Evolutionary conservation across 306 rosid genomes (phyloP).

Genomic region (Prunus campanulata): DNA sequence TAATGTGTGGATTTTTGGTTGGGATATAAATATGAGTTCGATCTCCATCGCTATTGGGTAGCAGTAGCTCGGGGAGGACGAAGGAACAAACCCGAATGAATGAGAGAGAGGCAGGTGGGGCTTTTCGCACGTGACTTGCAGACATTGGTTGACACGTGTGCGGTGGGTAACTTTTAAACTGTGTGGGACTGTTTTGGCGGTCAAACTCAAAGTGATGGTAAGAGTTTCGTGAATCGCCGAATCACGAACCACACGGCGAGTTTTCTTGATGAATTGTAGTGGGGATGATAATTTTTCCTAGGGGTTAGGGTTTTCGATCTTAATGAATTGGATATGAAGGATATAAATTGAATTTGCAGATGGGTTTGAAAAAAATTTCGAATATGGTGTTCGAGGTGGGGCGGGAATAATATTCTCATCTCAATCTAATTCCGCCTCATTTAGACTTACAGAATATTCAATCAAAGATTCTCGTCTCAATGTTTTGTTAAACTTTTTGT

Average conservation of each 20-base stretch:
- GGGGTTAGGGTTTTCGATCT: too few relatives aligned
- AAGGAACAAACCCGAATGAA: not conserved
- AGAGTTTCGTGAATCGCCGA: not conserved
- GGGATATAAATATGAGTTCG: not conserved
- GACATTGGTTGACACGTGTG: conserved; percentile 29
- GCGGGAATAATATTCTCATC: too few relatives aligned
- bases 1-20: not conserved
- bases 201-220: not conserved
- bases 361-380: accelerated
- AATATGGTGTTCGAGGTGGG: too few relatives aligned
- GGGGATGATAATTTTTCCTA: too few relatives aligned
- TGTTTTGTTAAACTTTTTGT: too few relatives aligned
- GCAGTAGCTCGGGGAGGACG: not conserved
- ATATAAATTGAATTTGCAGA: too few relatives aligned
- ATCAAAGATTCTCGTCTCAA: too few relatives aligned
- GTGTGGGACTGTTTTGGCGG: not conserved
- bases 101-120: conserved; percentile 3
- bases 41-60: not conserved
- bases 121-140: conserved; percentile 13
- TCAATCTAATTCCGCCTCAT: too few relatives aligned
- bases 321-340: too few relatives aligned
- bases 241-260: not conserved
- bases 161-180: conserved; percentile 13
- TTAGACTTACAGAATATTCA: too few relatives aligned
- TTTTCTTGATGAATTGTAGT: too few relatives aligned